Base-by-base conservation (phyloP, 2,329 filamentous ascomycete species). In the Cladorrhinum sp. region DNA sequence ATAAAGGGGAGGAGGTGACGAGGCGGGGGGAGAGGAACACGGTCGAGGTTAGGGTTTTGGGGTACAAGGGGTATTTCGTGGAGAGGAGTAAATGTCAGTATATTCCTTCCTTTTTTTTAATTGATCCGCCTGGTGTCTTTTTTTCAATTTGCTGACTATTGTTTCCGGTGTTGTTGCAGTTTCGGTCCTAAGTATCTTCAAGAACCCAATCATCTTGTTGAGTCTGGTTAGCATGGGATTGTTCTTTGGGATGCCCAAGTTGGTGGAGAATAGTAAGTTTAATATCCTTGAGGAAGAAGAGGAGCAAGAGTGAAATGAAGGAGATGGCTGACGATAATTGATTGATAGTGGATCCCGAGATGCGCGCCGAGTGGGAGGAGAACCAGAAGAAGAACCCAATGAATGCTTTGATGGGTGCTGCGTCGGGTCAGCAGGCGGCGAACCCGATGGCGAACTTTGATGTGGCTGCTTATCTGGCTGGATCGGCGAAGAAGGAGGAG, bases 121-220 rank as follows among this genome's bases (percentile, higher is more conserved):
- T 20, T n/a, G n/a, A n/a, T n/a, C n/a, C n/a, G n/a, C n/a, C n/a
- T n/a, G n/a, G n/a, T n/a, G n/a, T n/a, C n/a, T n/a, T n/a, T n/a
- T n/a, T n/a, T n/a, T n/a, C n/a, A n/a, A n/a, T n/a, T n/a, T n/a
- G n/a, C n/a, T n/a, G n/a, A 18, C 7, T 26, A 14, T 21, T 9
- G 30, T 10, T 59, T 60, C 39, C 57, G 26, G 59, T 57, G 21
- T 5, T 7, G 14, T 26, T 51, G 9, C 66, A 92, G 89, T 94
- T 77, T 91, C 88, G 18, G 82, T 93, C n/a, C 71, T 97, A 60
- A 85, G 84, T 61, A 87, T 97, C 59, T 80, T 97, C 69, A 95
- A 95, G 80, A 96, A 91, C 73, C 95, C 95, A 2, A 98, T 98
- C 92, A 97, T 98, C 65, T 82, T 99, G 63, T 89, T 99, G 80